A percentile compares a stretch with the other conserved stretches of the same genome.
Evolutionary conservation across 2,329 filamentous ascomycete genomes (phyloP).

Genomic region (Sarocladiaceae sp.): DNA sequence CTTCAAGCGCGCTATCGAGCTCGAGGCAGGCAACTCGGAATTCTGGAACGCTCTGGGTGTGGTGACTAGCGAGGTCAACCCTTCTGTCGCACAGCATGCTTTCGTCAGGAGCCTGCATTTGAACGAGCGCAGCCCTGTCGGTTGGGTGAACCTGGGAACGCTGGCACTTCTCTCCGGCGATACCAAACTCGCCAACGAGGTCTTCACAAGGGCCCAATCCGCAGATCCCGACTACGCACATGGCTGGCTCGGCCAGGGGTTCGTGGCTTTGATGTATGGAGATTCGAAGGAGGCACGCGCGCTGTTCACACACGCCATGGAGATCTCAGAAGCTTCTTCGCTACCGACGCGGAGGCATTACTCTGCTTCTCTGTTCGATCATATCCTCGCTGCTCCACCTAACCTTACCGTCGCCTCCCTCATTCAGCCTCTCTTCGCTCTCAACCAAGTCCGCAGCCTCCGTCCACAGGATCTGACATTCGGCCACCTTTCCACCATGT

Average conservation of each 20-base stretch:
- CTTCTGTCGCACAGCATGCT: conserved; percentile 84
- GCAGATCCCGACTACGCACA: conserved; percentile 89
- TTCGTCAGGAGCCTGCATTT: conserved; percentile 89
- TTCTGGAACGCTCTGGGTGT: conserved; percentile 98
- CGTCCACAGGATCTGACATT: conserved; percentile 64
- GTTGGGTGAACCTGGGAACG: conserved; percentile 87
- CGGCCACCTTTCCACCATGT: conserved; percentile 71
- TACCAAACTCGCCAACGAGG: conserved; percentile 75
- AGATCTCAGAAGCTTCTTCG: conserved; percentile 76
- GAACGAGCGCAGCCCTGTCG: conserved; percentile 76
- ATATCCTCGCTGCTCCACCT: conserved; percentile 55
- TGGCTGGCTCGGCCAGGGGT: conserved; percentile 89
- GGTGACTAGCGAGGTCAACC: conserved; percentile 78
- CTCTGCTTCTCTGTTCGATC: conserved; percentile 74
- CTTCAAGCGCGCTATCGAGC: conserved; percentile 93
- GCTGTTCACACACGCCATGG: conserved; percentile 90
- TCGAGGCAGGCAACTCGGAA: conserved; percentile 88
- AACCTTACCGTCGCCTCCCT: conserved; percentile 52
- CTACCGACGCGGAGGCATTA: conserved; percentile 72
- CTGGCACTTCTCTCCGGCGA: conserved; percentile 83
- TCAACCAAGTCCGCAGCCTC: conserved; percentile 72
- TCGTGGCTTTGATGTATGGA: conserved; percentile 72
- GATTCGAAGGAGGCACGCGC: conserved; percentile 71
- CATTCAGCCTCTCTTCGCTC: conserved; percentile 81
- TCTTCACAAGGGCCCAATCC: conserved; percentile 86